Evolutionary conservation across 2,329 filamentous ascomycete species (phyloP).

Genomic region (Botrytis sinoallii): DNA sequence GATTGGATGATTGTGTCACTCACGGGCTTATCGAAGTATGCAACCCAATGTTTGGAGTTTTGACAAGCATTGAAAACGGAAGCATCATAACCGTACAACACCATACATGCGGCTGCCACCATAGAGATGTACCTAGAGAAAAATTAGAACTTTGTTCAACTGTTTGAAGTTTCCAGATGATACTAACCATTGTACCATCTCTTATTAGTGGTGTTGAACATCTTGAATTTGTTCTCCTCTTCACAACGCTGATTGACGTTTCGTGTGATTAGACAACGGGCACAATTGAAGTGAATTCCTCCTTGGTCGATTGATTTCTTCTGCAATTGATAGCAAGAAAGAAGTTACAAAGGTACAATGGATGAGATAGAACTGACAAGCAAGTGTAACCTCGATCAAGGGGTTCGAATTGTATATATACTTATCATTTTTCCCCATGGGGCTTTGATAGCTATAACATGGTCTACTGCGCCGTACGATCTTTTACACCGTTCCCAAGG

Average conservation of each 20-base stretch:
- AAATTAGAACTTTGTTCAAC: not conserved
- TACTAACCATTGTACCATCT: conserved; percentile 19
- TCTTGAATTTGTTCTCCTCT: not conserved
- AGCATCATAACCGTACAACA: conserved; percentile 73
- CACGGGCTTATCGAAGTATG: conserved; percentile 52
- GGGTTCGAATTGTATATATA: not conserved
- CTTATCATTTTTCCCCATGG: not conserved
- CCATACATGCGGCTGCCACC: conserved; percentile 69
- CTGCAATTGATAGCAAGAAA: not conserved
- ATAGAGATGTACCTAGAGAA: conserved; percentile 60
- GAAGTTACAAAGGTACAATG: not conserved
- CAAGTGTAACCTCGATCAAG: not conserved
- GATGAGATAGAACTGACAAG: not conserved
- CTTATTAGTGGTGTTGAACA: conserved; percentile 13
- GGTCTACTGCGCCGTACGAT: conserved; percentile 2
- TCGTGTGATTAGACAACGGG: not conserved
- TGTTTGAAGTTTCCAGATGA: not conserved
- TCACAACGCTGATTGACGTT: not conserved
- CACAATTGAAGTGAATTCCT: not conserved
- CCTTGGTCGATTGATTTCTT: not conserved
- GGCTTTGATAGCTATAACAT: not conserved
- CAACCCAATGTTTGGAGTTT: conserved; percentile 63
- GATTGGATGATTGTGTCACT: not conserved
- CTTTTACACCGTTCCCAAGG: not conserved
- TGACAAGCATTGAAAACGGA: conserved; percentile 72